Evolutionary conservation across 2,329 filamentous ascomycete genomes (phyloP).

Genomic region (Neophaeococcomyces mojaviensis): DNA sequence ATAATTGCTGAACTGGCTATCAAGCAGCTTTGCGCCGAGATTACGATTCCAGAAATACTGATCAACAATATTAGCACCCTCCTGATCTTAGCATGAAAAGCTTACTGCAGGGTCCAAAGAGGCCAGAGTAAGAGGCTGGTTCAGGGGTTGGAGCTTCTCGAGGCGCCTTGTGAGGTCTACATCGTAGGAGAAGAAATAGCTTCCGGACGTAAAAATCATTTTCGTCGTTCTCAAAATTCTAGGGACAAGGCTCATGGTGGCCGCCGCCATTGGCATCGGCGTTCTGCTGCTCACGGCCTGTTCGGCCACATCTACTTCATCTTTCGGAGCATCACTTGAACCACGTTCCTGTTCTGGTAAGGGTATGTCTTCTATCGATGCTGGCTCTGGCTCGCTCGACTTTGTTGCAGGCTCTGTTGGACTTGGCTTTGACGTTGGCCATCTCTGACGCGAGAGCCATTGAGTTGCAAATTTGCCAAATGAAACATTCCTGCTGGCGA

Average conservation of each 20-base stretch:
- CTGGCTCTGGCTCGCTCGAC: slow-evolving; percentile 1
- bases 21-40: slow-evolving; percentile 65
- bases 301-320: neutral
- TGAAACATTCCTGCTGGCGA: slow-evolving; percentile 71
- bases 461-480: slow-evolving; percentile 84
- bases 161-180: slow-evolving; percentile 73
- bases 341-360: neutral
- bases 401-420: neutral
- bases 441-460: slow-evolving; percentile 84
- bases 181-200: slow-evolving; percentile 95
- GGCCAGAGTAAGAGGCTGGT: slow-evolving; percentile 10
- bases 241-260: slow-evolving; percentile 58
- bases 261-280: neutral
- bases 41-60: slow-evolving; percentile 87
- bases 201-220: slow-evolving; percentile 74
- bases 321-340: neutral
- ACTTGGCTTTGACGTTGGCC: slow-evolving; percentile 33
- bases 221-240: slow-evolving; percentile 78
- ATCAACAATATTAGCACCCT: neutral
- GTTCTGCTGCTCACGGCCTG: neutral
- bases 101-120: slow-evolving; percentile 15
- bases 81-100: neutral
- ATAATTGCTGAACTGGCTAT: slow-evolving; percentile 62
- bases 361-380: neutral
- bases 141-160: slow-evolving; percentile 13